Base-by-base conservation (phyloP, 768 basidiomycete genomes). In the Tylopilus felleus region DNA sequence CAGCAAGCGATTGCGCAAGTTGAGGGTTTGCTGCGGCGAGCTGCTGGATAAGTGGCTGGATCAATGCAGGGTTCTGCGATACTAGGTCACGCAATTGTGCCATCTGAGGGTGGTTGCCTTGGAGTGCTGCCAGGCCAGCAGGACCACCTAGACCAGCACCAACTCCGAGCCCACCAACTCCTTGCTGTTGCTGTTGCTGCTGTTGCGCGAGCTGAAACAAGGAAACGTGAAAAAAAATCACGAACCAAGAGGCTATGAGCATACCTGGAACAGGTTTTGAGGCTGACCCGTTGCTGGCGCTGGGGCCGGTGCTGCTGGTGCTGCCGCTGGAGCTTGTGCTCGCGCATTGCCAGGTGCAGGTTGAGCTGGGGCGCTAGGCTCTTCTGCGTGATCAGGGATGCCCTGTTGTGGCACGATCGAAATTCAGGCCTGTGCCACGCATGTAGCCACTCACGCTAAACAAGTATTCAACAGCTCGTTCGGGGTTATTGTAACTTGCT, bases 391-490 rank as follows among this genome's bases (percentile, higher is more conserved):
- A 52, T 80, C 75, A 4, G 93, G 90, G 58, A 94, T 93, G 39
- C 91, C 93, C 92, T 94, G 52, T 52, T 21, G 52, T 51, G 28
- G 21, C 22, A 25, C 51, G 52, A 53, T 57, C 60, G 49, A 62
- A n/a, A 33, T 28, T 45, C 36, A 52, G 47, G 36, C 31, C n/a
- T 36, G 22, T 46, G 35, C 19, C 36, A n/a, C 33, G 47, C 51
- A 51, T 46, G 33, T 43, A 21, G 43, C 38, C 44, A 74, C 87
- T 60, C 62, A 95, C 96, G 56, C 67, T 96, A 83, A 98, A 87
- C 51, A 99, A 75, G 71, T 99, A 99, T 70, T 99, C 97, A n/a
- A 93, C 96, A 8, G 97, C 97, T 28, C 97, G 82, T 63, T 98
- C 94, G 8, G 97, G 90, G 73, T 99, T 98, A 73, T 99, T 99